Percentiles rank a stretch among this genome's conserved stretches.
Conservation (phyloP, 108 stramenopile species). For the Pelagomonas calceolata region DNA sequence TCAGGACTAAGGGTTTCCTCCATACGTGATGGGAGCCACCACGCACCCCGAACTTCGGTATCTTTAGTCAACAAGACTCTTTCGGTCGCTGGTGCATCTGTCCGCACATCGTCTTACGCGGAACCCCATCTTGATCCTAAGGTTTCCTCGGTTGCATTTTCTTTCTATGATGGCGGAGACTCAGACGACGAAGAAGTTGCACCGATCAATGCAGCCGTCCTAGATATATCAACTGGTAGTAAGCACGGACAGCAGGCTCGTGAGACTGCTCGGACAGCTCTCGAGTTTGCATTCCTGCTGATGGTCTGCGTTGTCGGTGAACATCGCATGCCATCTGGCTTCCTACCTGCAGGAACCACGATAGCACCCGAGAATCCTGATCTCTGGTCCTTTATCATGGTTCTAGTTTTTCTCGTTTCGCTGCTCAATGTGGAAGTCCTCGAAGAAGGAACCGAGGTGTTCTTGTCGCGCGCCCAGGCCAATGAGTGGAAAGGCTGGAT, state of each 20-base stretch:
- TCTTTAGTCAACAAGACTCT: neutral
- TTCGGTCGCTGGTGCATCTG: slow-evolving; percentile 25
- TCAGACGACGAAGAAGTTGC: slow-evolving; percentile 21
- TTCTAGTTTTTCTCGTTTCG: neutral
- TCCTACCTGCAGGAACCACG: neutral
- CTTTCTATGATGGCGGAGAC: neutral
- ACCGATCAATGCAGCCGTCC: neutral
- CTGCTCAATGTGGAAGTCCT: neutral
- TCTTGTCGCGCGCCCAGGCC: slow-evolving; percentile 45
- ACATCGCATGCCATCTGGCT: neutral
- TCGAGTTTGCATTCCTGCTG: neutral
- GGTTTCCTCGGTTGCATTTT: neutral
- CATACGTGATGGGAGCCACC: neutral
- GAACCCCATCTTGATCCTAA: neutral
- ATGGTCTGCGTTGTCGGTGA: neutral
- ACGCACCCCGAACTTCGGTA: neutral
- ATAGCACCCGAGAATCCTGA: neutral
- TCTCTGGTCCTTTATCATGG: neutral
- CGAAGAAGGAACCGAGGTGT: neutral
- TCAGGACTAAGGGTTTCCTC: neutral
- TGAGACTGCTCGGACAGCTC: neutral
- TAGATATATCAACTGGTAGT: no score
- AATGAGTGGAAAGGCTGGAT: slow-evolving; percentile 60
- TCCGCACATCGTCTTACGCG: slow-evolving; percentile 34
- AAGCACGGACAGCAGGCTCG: neutral